Conservation (phyloP, 2,329 filamentous ascomycete species). For the Colletotrichum lindemuthianum region DNA sequence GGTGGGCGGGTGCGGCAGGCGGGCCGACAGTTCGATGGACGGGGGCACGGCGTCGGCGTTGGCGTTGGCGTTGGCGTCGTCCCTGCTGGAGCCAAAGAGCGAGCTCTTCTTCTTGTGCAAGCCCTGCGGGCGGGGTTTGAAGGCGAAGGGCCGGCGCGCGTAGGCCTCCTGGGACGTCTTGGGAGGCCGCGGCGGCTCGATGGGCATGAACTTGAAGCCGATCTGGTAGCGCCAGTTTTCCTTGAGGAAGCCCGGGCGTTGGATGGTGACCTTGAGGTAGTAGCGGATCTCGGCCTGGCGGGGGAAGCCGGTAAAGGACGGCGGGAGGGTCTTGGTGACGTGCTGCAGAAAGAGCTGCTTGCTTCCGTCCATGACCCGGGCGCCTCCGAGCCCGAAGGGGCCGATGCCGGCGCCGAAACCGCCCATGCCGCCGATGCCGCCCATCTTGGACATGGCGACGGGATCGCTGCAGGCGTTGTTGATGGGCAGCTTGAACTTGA, state of each 20-base stretch:
- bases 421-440: slow-evolving; percentile 63
- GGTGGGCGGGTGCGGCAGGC: slow-evolving; percentile 87
- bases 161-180: slow-evolving; percentile 81
- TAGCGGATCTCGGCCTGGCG: slow-evolving; percentile 91
- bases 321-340: slow-evolving; percentile 86
- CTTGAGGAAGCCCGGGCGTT: slow-evolving; percentile 87
- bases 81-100: slow-evolving; percentile 62
- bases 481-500: slow-evolving; percentile 80
- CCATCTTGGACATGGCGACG: slow-evolving; percentile 62
- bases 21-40: slow-evolving; percentile 79
- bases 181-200: slow-evolving; percentile 83
- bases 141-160: slow-evolving; percentile 76
- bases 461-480: slow-evolving; percentile 76
- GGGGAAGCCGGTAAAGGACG: slow-evolving; percentile 87
- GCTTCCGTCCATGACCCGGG: slow-evolving; percentile 71
- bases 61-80: slow-evolving; percentile 36
- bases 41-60: slow-evolving; percentile 61
- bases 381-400: slow-evolving; percentile 60
- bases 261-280: slow-evolving; percentile 94
- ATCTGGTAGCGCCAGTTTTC: slow-evolving; percentile 81
- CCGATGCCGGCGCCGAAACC: slow-evolving; percentile 58
- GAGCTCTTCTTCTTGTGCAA: slow-evolving; percentile 63
- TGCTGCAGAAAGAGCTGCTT: slow-evolving; percentile 74
- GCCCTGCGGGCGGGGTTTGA: slow-evolving; percentile 53
- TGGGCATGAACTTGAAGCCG: slow-evolving; percentile 88